These are phyloP conservation scores for Solanum hybrid DNA, from an alignment of 305 asterid species.

Conservation along the genomic window DNA sequence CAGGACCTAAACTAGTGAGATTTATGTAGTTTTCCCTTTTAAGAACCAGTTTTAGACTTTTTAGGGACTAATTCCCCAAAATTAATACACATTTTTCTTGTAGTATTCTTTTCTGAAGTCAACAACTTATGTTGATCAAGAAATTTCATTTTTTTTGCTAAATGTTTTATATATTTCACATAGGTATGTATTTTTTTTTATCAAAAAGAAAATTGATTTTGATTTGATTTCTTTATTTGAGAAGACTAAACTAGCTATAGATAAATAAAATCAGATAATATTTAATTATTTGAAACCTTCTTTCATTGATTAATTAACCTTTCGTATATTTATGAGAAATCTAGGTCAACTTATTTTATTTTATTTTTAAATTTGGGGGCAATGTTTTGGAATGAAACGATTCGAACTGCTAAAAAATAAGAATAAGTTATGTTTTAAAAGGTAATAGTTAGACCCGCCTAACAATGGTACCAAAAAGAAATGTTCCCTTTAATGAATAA, in stretches of 20 bases:
- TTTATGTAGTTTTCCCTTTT: too few species aligned
- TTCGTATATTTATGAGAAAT: not conserved
- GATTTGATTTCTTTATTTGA: not conserved
- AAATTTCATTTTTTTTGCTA: too few species aligned
- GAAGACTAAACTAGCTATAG: not conserved
- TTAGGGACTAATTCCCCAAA: not conserved
- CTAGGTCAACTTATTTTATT: too few species aligned
- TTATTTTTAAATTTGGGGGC: too few species aligned
- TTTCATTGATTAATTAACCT: not conserved
- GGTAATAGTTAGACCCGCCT: not conserved
- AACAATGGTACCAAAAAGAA: too few species aligned
- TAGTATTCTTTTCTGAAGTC: not conserved
- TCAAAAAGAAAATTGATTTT: not conserved
- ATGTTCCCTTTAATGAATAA: not conserved
- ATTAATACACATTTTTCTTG: not conserved
- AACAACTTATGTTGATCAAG: not conserved
- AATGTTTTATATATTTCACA: not conserved
- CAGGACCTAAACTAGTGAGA: too few species aligned
- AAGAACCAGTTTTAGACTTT: not conserved
- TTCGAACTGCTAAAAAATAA: not conserved
- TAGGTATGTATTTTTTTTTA: too few species aligned
- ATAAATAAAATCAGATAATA: too few species aligned
- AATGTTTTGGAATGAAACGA: too few species aligned
- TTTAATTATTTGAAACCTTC: not conserved
- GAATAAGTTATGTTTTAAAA: not conserved